Percentiles rank a stretch among this genome's conserved stretches.
Evolutionary conservation across 2,329 filamentous ascomycete genomes (phyloP).

Genomic region (Botrytis paeoniae): DNA sequence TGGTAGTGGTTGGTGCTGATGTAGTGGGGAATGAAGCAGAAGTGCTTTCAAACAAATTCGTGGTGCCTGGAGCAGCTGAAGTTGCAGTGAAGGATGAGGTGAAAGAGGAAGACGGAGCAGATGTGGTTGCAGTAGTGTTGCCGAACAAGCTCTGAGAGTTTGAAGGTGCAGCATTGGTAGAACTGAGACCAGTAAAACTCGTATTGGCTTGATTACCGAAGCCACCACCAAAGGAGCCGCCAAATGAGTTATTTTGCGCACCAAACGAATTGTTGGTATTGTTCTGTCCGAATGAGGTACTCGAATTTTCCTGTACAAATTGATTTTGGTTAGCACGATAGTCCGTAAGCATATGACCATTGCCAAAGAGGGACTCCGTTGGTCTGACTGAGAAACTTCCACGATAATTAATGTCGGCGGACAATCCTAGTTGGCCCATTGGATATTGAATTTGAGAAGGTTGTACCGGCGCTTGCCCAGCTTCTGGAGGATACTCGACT

Average conservation of each 20-base stretch:
- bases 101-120: constrained; percentile 10
- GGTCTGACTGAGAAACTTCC: not conserved
- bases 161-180: constrained; percentile 5
- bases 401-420: not conserved
- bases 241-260: constrained; percentile 1
- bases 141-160: constrained; percentile 7
- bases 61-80: constrained; percentile 14
- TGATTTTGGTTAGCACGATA: not conserved
- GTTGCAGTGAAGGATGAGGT: constrained; percentile 4
- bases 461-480: constrained; percentile 11
- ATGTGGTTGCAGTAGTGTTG: not conserved
- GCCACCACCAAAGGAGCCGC: constrained; percentile 4
- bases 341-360: not conserved
- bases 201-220: constrained; percentile 8
- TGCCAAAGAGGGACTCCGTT: not conserved
- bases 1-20: constrained; percentile 17
- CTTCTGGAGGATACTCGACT: not conserved
- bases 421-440: not conserved
- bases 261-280: constrained; percentile 4
- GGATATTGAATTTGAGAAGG: not conserved
- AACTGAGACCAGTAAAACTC: constrained; percentile 8
- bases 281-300: constrained; percentile 1
- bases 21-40: constrained; percentile 12
- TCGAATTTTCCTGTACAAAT: not conserved
- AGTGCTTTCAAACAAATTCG: constrained; percentile 17